phyloP scores from a whole-genome alignment of 2,329 filamentous ascomycete genomes.

The Aspergillus neoniger region DNA sequence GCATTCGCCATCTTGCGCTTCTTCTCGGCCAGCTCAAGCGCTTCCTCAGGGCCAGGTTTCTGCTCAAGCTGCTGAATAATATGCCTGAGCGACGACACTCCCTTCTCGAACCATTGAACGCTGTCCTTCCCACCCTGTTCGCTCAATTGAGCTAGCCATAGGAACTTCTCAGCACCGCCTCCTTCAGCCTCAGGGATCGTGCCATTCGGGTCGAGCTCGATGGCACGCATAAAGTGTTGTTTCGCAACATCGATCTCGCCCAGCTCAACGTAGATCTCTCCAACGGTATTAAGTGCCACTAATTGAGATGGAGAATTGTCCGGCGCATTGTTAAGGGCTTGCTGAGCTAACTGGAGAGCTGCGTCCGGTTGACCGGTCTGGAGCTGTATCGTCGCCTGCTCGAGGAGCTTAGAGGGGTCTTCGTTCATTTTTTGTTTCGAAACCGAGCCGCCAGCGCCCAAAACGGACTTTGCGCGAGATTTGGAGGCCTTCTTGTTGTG shows the following conservation, averaged over 20 bases:
- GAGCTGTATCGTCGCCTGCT: constrained; percentile 57
- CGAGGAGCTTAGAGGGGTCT: constrained; percentile 58
- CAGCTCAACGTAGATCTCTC: constrained; percentile 78
- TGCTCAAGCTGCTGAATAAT: constrained; percentile 68
- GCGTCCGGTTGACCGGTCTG: constrained; percentile 61
- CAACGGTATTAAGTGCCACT: constrained; percentile 72
- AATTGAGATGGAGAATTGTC: constrained; percentile 42
- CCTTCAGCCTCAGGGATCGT: constrained; percentile 68
- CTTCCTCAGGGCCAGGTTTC: constrained; percentile 40
- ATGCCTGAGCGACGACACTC: constrained; percentile 69
- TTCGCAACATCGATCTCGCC: constrained; percentile 78
- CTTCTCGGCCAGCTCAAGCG: constrained; percentile 64
- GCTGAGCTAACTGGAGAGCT: constrained; percentile 57
- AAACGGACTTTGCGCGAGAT: constrained; percentile 46
- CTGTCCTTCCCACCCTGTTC: constrained; percentile 63
- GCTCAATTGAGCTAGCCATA: constrained; percentile 89
- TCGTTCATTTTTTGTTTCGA: constrained; percentile 50
- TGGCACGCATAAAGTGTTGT: constrained; percentile 70
- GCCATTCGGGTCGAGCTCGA: constrained; percentile 75
- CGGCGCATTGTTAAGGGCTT: constrained; percentile 49
- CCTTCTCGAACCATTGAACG: constrained; percentile 62
- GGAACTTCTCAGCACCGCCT: constrained; percentile 88
- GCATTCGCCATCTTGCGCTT: constrained; percentile 81
- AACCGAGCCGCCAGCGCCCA: constrained; percentile 43
- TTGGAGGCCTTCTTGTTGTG: constrained; percentile 48